Evolutionary conservation across 2,329 filamentous ascomycete species (phyloP).

Genomic region (Metarhizium rileyi): DNA sequence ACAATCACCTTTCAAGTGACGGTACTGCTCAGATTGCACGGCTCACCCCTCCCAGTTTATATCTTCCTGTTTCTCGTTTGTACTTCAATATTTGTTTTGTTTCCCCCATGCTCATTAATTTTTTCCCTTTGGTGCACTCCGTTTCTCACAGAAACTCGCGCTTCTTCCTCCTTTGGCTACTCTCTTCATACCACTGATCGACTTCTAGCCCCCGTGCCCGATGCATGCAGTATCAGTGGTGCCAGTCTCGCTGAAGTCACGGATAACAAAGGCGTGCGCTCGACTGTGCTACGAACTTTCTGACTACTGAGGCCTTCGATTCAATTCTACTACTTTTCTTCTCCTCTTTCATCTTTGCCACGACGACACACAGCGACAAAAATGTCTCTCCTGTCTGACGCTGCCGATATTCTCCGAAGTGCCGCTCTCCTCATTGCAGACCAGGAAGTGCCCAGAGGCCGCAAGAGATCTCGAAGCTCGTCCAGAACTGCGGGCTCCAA

Average conservation of each 20-base stretch:
- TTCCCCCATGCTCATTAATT: neutral
- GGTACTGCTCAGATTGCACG: no score
- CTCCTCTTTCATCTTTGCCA: neutral
- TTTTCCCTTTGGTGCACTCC: neutral
- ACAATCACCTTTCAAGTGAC: no score
- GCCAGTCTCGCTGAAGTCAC: neutral
- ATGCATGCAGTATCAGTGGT: neutral
- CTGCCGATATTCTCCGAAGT: conserved; percentile 15
- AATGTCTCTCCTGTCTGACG: conserved; percentile 16
- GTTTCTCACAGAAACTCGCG: no score
- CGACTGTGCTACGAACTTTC: neutral
- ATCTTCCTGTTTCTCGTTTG: neutral
- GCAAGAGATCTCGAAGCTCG: conserved; percentile 30
- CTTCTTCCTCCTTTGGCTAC: neutral
- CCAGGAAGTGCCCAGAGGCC: conserved; percentile 24
- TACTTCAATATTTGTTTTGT: neutral
- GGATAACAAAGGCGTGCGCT: neutral
- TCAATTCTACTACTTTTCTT: neutral
- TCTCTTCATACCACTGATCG: neutral
- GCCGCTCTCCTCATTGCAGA: conserved; percentile 14
- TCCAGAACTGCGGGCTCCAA: conserved; percentile 21
- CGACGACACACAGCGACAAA: neutral
- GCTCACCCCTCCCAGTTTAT: neutral
- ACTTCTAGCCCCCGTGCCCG: neutral
- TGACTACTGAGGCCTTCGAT: neutral